Evolutionary conservation across 1,284 basidiomycete genomes (phyloP).

Genomic region (Ganoderma meredithae): DNA sequence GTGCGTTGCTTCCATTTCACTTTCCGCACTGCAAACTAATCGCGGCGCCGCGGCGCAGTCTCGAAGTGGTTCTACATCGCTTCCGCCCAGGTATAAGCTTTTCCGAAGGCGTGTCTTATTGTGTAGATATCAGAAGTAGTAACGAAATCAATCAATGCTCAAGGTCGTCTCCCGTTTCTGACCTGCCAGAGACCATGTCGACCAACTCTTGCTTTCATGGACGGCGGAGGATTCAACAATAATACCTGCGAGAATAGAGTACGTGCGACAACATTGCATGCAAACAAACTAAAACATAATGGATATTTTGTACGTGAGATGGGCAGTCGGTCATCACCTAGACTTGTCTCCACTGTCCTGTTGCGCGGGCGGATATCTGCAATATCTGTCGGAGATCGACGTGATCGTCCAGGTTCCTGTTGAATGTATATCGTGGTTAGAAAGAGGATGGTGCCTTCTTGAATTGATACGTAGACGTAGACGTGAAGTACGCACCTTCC

Average conservation of each 20-base stretch:
- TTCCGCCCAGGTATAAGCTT: conserved; percentile 73
- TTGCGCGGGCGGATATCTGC: conserved; percentile 43
- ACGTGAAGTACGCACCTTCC: conserved; percentile 66
- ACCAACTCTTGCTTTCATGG: background rate
- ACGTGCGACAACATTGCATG: conserved; percentile 22
- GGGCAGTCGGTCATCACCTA: conserved; percentile 20
- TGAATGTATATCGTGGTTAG: conserved; percentile 20
- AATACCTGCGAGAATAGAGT: conserved; percentile 20
- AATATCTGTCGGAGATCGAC: conserved; percentile 45
- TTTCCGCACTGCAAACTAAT: conserved; percentile 14
- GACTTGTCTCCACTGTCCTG: conserved; percentile 37
- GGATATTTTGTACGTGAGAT: conserved; percentile 5
- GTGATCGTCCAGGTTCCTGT: conserved; percentile 93
- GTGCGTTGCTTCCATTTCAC: conserved; percentile 54
- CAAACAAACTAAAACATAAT: conserved; percentile 7
- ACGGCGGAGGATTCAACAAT: background rate
- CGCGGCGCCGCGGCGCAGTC: conserved; percentile 51
- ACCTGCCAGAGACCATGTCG: background rate
- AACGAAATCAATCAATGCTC: conserved; percentile 26
- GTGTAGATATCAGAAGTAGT: conserved; percentile 32
- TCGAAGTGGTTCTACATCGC: conserved; percentile 93
- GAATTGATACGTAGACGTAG: background rate
- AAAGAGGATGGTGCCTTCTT: conserved; percentile 21
- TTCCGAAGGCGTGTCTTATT: conserved; percentile 31
- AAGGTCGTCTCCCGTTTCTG: conserved; percentile 27